These are phyloP conservation scores for Hypoxylon sp. DNA, from an alignment of 2,329 filamentous ascomycete species.

Conservation along the genomic window DNA sequence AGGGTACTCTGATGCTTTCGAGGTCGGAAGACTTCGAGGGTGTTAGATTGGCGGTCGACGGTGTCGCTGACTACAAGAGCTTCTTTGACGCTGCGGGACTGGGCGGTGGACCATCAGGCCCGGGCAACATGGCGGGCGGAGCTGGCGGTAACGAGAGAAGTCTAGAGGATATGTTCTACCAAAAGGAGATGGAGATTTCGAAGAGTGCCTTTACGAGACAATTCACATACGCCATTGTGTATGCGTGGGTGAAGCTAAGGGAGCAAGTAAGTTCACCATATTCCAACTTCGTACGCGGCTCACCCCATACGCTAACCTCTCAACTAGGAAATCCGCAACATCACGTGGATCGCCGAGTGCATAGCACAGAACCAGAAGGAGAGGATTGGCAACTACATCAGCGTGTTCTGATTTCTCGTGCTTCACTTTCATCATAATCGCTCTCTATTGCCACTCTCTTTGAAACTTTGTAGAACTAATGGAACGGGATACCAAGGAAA, in stretches of 20 bases:
- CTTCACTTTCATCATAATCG: slow-evolving; percentile 38
- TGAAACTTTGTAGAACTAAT: slow-evolving; percentile 63
- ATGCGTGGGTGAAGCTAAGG: slow-evolving; percentile 96
- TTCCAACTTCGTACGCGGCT: not conserved
- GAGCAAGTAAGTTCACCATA: slow-evolving; percentile 81
- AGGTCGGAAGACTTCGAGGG: slow-evolving; percentile 95
- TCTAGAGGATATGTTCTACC: slow-evolving; percentile 97
- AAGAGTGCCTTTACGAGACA: slow-evolving; percentile 96
- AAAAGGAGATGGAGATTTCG: slow-evolving; percentile 99
- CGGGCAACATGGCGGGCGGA: slow-evolving; percentile 88
- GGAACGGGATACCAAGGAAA: slow-evolving; percentile 54
- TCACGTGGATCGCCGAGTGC: slow-evolving; percentile 99
- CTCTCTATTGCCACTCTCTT: slow-evolving; percentile 38
- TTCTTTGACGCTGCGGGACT: slow-evolving; percentile 95
- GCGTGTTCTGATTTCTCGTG: slow-evolving; percentile 79
- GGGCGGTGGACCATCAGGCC: slow-evolving; percentile 76
- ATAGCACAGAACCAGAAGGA: slow-evolving; percentile 99
- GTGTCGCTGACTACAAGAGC: slow-evolving; percentile 91
- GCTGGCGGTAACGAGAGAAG: slow-evolving; percentile 87
- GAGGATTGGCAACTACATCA: slow-evolving; percentile 98
- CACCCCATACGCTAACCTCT: slow-evolving; percentile 30
- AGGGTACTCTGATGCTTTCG: slow-evolving; percentile 94
- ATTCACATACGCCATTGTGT: slow-evolving; percentile 95
- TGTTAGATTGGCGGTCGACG: slow-evolving; percentile 92
- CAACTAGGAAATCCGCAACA: slow-evolving; percentile 95